Percentiles rank a stretch among this genome's conserved stretches.
Evolutionary conservation across 345 rosid species (phyloP).

Genomic region (Murraya koenigii): DNA sequence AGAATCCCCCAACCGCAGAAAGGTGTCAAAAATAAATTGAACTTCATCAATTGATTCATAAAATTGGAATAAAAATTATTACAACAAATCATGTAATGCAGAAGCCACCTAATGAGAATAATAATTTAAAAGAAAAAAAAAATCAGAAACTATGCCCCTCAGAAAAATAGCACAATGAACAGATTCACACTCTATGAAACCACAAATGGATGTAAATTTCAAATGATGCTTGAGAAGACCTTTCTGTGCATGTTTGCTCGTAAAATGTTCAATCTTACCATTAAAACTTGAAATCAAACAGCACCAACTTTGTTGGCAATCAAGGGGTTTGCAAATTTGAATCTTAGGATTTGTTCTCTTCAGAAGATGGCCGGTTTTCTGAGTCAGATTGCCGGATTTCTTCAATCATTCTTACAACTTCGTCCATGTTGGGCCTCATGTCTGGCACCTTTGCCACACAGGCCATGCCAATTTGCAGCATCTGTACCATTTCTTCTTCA

Average conservation of each 20-base stretch:
- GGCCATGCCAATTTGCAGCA: slow-evolving; percentile 76
- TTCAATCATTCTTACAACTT: slow-evolving; percentile 84
- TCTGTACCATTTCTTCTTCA: slow-evolving; percentile 85
- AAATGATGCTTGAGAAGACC: neutral
- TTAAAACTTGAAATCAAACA: slow-evolving; percentile 1
- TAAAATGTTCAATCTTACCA: neutral
- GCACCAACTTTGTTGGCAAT: slow-evolving; percentile 11
- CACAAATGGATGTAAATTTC: neutral
- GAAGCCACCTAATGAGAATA: neutral
- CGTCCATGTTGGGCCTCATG: slow-evolving; percentile 70
- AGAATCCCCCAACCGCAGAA: neutral
- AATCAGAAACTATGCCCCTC: neutral
- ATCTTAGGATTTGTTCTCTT: slow-evolving; percentile 73
- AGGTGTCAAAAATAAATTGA: neutral
- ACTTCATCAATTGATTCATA: slow-evolving; percentile 21
- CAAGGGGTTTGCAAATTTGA: slow-evolving; percentile 74
- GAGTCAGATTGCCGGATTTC: slow-evolving; percentile 73
- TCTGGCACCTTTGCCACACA: slow-evolving; percentile 66
- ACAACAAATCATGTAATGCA: slow-evolving; percentile 23
- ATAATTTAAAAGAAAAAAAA: neutral
- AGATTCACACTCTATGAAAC: slow-evolving; percentile 5
- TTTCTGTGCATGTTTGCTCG: neutral
- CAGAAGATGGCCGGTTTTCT: slow-evolving; percentile 78
- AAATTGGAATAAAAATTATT: slow-evolving; percentile 18
- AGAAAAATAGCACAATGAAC: slow-evolving; percentile 6